These are phyloP conservation scores for Penicillium vulpinum DNA, from an alignment of 2,329 filamentous ascomycete genomes.

Conservation along the genomic window DNA sequence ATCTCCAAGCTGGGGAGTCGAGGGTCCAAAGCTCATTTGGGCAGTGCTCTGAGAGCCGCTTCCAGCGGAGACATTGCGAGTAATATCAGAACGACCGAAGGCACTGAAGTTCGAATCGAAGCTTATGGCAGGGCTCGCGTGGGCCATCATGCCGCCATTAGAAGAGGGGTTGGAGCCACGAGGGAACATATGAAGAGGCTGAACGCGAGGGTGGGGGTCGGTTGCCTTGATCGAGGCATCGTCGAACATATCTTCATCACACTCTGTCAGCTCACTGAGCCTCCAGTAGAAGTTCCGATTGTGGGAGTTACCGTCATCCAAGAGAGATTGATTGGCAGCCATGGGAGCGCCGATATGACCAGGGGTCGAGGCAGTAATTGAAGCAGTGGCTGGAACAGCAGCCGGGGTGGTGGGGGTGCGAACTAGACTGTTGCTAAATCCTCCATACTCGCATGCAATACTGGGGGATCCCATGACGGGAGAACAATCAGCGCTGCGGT, in stretches of 20 bases:
- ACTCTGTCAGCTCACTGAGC: neutral
- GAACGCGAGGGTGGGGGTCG: neutral
- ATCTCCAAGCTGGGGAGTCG: neutral
- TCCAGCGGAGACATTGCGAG: neutral
- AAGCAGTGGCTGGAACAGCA: neutral
- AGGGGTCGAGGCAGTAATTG: neutral
- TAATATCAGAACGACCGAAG: neutral
- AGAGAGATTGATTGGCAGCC: neutral
- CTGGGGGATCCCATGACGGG: neutral
- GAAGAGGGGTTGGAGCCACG: neutral
- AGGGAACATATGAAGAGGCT: neutral
- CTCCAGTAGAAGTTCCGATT: neutral
- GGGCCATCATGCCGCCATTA: slow-evolving; percentile 1
- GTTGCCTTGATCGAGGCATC: neutral
- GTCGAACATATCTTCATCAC: neutral
- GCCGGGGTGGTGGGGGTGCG: neutral
- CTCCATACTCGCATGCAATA: neutral
- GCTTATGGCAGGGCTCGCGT: too few species aligned
- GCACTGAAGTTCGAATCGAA: neutral
- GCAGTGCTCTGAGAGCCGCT: neutral
- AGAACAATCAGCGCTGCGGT: neutral
- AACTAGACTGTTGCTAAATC: neutral
- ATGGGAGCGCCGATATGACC: neutral
- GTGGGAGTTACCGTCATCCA: slow-evolving; percentile 1
- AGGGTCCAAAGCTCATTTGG: neutral